Conservation (phyloP, 163 green algal species). For the Chlamydomonas reinhardtii region DNA sequence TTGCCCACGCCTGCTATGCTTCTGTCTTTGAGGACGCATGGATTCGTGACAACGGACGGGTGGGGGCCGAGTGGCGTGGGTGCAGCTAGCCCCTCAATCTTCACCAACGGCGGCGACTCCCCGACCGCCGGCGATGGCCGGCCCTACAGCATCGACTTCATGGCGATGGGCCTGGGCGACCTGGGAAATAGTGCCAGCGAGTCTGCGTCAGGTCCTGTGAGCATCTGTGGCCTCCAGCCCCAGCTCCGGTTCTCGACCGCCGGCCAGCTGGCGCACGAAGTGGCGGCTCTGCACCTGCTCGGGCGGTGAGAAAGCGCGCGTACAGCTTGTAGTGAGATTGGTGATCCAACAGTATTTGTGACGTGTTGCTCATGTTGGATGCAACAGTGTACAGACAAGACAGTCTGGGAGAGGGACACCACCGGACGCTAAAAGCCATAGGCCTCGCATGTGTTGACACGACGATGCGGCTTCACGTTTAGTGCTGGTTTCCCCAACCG, state of each 20-base stretch:
- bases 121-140: neutral
- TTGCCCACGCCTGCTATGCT: too few species aligned
- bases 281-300: conserved; percentile 18
- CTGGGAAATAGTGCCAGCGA: neutral
- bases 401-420: too few species aligned
- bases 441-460: too few species aligned
- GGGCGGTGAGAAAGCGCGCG: neutral
- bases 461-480: too few species aligned
- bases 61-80: neutral
- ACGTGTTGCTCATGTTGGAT: too few species aligned
- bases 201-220: neutral
- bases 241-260: conserved; percentile 12
- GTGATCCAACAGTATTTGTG: too few species aligned
- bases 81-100: neutral
- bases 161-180: neutral
- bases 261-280: neutral
- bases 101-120: neutral
- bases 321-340: neutral
- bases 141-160: neutral
- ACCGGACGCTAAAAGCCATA: too few species aligned
- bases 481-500: too few species aligned
- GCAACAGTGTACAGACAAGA: too few species aligned
- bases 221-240: neutral
- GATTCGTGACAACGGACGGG: too few species aligned
- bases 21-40: too few species aligned